Evolutionary conservation across 371 early-diverging fungal genomes (phyloP).

Genomic region (Lichtheimia ramosa): DNA sequence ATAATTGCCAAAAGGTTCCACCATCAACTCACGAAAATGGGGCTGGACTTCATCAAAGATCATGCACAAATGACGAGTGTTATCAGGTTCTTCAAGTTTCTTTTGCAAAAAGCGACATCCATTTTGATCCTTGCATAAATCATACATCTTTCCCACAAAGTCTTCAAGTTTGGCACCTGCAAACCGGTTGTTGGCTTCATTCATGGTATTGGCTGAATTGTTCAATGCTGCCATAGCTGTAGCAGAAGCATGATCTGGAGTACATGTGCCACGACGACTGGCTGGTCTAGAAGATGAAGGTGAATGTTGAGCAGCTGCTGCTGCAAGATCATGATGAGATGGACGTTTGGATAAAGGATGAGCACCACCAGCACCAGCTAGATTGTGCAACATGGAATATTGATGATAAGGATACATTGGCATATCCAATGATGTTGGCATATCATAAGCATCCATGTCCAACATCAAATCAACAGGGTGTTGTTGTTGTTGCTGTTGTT

Average conservation of each 20-base stretch:
- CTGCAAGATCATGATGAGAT: too few relatives aligned
- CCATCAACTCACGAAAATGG: slow-evolving; percentile 82
- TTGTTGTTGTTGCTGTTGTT: neutral
- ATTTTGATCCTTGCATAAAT: slow-evolving; percentile 86
- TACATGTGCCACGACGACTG: too few relatives aligned
- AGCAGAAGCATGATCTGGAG: neutral
- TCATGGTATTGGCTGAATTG: too few relatives aligned
- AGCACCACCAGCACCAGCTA: neutral
- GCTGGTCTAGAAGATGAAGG: too few relatives aligned
- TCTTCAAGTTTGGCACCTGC: slow-evolving; percentile 64
- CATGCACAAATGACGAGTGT: slow-evolving; percentile 44
- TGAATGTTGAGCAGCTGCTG: too few relatives aligned
- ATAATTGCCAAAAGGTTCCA: slow-evolving; percentile 91
- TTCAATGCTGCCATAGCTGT: slow-evolving; percentile 3
- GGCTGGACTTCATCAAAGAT: slow-evolving; percentile 76
- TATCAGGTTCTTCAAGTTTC: slow-evolving; percentile 77
- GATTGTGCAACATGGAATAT: slow-evolving; percentile 16
- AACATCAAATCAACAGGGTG: neutral
- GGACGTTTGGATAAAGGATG: too few relatives aligned
- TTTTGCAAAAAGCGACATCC: slow-evolving; percentile 89
- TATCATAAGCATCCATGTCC: too few relatives aligned
- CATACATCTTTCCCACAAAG: slow-evolving; percentile 71
- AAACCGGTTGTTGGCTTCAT: slow-evolving; percentile 50
- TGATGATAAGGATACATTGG: slow-evolving; percentile 13
- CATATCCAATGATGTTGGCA: neutral